Evolutionary conservation across 1,284 basidiomycete species (phyloP).

Genomic region (Ustilago shanxiensis): DNA sequence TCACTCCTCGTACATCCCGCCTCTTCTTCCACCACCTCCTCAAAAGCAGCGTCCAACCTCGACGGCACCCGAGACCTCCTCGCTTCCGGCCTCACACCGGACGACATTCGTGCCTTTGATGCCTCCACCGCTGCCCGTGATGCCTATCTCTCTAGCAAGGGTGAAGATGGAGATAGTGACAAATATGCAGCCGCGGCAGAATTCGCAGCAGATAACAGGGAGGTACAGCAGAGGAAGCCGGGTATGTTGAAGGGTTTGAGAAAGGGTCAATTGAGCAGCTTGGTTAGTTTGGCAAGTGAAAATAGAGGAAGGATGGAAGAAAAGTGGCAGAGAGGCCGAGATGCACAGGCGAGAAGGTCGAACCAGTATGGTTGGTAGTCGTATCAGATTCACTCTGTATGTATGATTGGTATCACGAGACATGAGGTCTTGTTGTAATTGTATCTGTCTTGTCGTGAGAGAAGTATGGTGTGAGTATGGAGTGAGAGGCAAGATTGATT

Average conservation of each 20-base stretch:
- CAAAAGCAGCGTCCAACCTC: slow-evolving; percentile 26
- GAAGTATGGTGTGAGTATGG: neutral
- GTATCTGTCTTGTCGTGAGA: neutral
- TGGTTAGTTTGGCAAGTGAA: slow-evolving; percentile 62
- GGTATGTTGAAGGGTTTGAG: slow-evolving; percentile 54
- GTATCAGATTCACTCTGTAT: too few relatives aligned
- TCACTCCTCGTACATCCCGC: slow-evolving; percentile 4
- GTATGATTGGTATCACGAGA: too few relatives aligned
- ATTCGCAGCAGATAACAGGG: slow-evolving; percentile 35
- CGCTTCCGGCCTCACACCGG: slow-evolving; percentile 19
- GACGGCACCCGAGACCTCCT: slow-evolving; percentile 44
- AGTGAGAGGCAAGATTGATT: neutral
- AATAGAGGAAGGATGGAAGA: slow-evolving; percentile 57
- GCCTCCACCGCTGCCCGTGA: slow-evolving; percentile 53
- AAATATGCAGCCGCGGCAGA: slow-evolving; percentile 46
- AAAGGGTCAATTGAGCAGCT: slow-evolving; percentile 62
- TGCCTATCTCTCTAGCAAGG: slow-evolving; percentile 14
- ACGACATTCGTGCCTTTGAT: slow-evolving; percentile 42
- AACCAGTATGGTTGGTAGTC: slow-evolving; percentile 40
- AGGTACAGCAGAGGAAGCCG: slow-evolving; percentile 37
- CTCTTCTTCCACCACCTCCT: slow-evolving; percentile 1
- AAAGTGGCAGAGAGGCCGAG: slow-evolving; percentile 51
- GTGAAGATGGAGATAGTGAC: slow-evolving; percentile 26
- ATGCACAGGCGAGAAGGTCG: slow-evolving; percentile 22
- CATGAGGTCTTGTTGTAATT: neutral